These are phyloP conservation scores for Grifola frondosa DNA, from an alignment of 1,284 basidiomycete genomes.

Conservation along the genomic window DNA sequence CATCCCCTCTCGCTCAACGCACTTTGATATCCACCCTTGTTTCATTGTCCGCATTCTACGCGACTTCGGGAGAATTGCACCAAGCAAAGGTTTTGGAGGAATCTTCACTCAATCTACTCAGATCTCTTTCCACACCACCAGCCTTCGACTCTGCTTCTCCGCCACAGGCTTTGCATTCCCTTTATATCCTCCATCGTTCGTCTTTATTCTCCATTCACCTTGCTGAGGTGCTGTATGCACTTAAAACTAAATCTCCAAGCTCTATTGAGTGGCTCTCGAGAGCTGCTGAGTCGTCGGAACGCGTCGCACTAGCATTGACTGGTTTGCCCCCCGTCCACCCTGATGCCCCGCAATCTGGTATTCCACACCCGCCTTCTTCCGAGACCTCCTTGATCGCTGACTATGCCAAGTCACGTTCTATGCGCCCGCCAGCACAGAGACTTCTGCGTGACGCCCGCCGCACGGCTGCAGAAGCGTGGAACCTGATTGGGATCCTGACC, in stretches of 20 bases:
- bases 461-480: constrained; percentile 71
- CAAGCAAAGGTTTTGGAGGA: constrained; percentile 71
- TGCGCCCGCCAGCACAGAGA: constrained; percentile 55
- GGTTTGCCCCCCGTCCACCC: constrained; percentile 40
- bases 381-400: constrained; percentile 42
- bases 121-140: constrained; percentile 55
- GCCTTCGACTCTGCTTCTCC: constrained; percentile 44
- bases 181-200: constrained; percentile 72
- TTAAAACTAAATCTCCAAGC: constrained; percentile 39
- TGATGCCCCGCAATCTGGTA: constrained; percentile 37
- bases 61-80: constrained; percentile 61
- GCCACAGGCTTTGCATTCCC: constrained; percentile 61
- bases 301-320: constrained; percentile 56
- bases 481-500: constrained; percentile 51
- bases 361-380: constrained; percentile 44
- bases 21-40: constrained; percentile 65
- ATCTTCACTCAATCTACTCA: constrained; percentile 65
- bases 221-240: constrained; percentile 72
- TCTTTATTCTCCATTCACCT: constrained; percentile 74
- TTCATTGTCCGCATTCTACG: constrained; percentile 71
- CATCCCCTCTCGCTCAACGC: constrained; percentile 67
- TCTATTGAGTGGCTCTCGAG: constrained; percentile 58
- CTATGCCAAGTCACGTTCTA: constrained; percentile 46
- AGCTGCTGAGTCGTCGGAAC: constrained; percentile 68
- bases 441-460: constrained; percentile 69